Evolutionary conservation across 169 alveolate species (phyloP), one percentile per base, ranked within the genome.

Genomic region (Besnoitia besnoiti): DNA sequence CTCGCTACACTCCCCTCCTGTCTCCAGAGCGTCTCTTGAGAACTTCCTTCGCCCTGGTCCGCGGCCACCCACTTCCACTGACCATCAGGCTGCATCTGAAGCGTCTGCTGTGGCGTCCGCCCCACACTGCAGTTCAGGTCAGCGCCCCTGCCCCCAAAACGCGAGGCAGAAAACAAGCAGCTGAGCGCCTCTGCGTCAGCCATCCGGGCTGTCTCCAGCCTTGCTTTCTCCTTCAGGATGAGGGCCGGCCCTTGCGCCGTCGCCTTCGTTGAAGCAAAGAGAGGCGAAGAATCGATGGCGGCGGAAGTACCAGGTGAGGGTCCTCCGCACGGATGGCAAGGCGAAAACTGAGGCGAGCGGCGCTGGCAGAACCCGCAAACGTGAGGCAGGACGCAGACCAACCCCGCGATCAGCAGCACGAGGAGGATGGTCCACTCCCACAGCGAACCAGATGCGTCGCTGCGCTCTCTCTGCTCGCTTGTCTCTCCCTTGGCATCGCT

Each of bases 11-110:
- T 49, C 16, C 24, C 55, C 14, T 5, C 55, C 33, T 55, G 7
- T 55, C 67, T 55, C 67, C 67, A 49, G 24, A 49, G 55, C 24
- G 55, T 8, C 55, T 49, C 55, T 5, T 5, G 55, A 49, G 14
- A 5, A 49, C 55, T 19, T 5, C 24, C 30, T n/a, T 10, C 67
- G 67, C n/a, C n/a, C 2, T n/a, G 3, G n/a, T n/a, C n/a, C 39
- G 14, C 40, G n/a, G 59, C 37, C 16, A 77, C 87, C 87, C 87
- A 77, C 33, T 42, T 37, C 87, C 87, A 77, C 59, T 44, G 61
- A n/a, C 87, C 87, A 39, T 77, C 55, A 10, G 87, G 61, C 59
- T 77, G 87, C 87, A 77, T 77, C 59, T 77, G 87, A 12, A 77
- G 87, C 46, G 16, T 73, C 82, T 73, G 82, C 14, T n/a, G 82